Base-by-base conservation (phyloP, 129 eudicot species). In the Flaveria trinervia region DNA sequence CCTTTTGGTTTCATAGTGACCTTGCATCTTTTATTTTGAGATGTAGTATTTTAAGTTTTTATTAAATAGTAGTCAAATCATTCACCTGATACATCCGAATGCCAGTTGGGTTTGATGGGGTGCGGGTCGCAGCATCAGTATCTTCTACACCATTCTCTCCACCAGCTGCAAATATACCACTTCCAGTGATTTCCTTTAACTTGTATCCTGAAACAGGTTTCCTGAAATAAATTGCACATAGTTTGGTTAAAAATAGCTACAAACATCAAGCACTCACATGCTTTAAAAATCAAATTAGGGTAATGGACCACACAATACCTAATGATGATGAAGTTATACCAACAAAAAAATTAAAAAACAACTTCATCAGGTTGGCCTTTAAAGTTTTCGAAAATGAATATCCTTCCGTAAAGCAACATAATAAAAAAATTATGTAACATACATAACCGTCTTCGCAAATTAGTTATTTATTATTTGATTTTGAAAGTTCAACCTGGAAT, bases 31-130 rank as follows among this genome's bases (percentile, higher is more conserved):
- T 61, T 13, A 12, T 25, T 23, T 12, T 64, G 13, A 30, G 43
- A 12, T 64, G 44, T 62, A 7, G 44, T 15, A 64, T 6, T 30
- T 74, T 16, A n/a, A 15, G 11, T 8, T 23, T 72, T 10, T 50
- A 2, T 0, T 3, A 2, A 41, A 3, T 44, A 65, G 50, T 64
- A 65, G 56, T 44, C 14, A 28, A 49, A 71, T 39, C 3, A 2
- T 60, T 8, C 76, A 93, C 97, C 98, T 90, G 98, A 83, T 88
- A 90, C 95, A 93, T 93, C n/a, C 98, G 91, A 54, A 93, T 9
- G 22, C 96, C 90, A 13, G 98, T 90, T 85, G 89, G 92, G 86
- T 88, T 90, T 20, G 84, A 72, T 15, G 89, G 76, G 60, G 82
- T 82, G 33, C 72, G 79, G 49, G 75, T 77, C 1, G 84, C 88